A percentile compares a stretch with the other conserved stretches of the same genome.
These are phyloP conservation scores for Malus hybrid DNA, from an alignment of 331 rosid species.

Conservation along the genomic window DNA sequence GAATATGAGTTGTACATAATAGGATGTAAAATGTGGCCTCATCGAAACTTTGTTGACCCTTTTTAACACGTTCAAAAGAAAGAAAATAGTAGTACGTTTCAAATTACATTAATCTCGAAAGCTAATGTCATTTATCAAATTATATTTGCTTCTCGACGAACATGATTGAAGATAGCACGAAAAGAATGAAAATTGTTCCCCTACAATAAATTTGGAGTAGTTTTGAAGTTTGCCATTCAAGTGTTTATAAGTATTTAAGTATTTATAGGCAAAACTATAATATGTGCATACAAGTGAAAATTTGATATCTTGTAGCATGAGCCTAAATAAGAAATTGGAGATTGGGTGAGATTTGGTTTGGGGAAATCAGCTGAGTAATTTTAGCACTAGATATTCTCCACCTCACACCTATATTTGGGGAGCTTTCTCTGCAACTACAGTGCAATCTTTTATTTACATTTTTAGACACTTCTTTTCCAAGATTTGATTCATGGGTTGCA, in stretches of 20 bases:
- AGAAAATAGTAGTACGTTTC: too few relatives aligned
- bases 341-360: slow-evolving; percentile 19
- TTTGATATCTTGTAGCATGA: too few relatives aligned
- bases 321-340: background rate
- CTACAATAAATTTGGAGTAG: too few relatives aligned
- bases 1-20: background rate
- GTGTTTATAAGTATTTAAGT: background rate
- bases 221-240: too few relatives aligned
- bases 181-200: too few relatives aligned
- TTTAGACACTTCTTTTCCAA: slow-evolving; percentile 7
- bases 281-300: too few relatives aligned
- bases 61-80: too few relatives aligned
- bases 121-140: too few relatives aligned
- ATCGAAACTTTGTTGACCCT: background rate
- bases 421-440: slow-evolving; percentile 19
- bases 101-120: too few relatives aligned
- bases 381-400: slow-evolving; percentile 19
- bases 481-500: slow-evolving; percentile 34
- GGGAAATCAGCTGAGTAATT: slow-evolving; percentile 15
- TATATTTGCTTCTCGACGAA: background rate
- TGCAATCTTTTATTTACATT: slow-evolving; percentile 1
- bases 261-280: background rate
- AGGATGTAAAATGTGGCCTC: too few relatives aligned
- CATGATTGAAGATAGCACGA: background rate
- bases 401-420: slow-evolving; percentile 39